phyloP scores from a whole-genome alignment of 2,329 filamentous ascomycete genomes.

The Xylariaceae sp. region DNA sequence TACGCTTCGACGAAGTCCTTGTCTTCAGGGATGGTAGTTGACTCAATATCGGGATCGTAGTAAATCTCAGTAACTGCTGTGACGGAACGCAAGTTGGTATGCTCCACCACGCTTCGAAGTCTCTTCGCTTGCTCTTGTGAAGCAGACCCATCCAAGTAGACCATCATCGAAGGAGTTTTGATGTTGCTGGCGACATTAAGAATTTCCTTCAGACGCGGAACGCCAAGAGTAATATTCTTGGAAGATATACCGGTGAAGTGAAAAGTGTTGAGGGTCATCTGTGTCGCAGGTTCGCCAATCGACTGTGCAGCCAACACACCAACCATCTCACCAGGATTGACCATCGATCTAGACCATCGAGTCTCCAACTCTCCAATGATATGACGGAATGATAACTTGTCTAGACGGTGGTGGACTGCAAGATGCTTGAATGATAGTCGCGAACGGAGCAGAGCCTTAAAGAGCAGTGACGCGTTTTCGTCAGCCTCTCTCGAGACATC shows the following conservation, averaged over 20 bases:
- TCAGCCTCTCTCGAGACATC: constrained; percentile 84
- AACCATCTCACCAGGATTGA: constrained; percentile 97
- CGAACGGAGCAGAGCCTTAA: constrained; percentile 90
- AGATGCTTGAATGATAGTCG: constrained; percentile 91
- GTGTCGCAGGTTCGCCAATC: constrained; percentile 96
- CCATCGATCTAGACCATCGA: constrained; percentile 81
- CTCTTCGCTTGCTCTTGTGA: constrained; percentile 81
- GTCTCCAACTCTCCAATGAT: constrained; percentile 88
- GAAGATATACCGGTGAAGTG: constrained; percentile 99
- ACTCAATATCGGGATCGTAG: constrained; percentile 89
- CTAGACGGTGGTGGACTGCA: constrained; percentile 81
- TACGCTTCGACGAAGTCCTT: constrained; percentile 95
- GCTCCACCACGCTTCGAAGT: constrained; percentile 87
- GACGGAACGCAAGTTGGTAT: constrained; percentile 90
- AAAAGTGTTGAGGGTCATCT: constrained; percentile 99
- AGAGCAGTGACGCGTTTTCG: constrained; percentile 81
- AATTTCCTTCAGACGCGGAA: constrained; percentile 99
- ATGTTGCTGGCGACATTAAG: constrained; percentile 97
- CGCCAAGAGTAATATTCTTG: constrained; percentile 99
- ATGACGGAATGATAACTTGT: constrained; percentile 90
- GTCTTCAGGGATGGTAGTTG: constrained; percentile 85
- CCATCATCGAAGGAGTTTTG: constrained; percentile 96
- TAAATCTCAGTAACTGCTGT: constrained; percentile 94
- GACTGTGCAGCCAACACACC: constrained; percentile 97
- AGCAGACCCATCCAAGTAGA: constrained; percentile 71